Conservation (phyloP, 306 rosid species). For the Prunus kanzakura region DNA sequence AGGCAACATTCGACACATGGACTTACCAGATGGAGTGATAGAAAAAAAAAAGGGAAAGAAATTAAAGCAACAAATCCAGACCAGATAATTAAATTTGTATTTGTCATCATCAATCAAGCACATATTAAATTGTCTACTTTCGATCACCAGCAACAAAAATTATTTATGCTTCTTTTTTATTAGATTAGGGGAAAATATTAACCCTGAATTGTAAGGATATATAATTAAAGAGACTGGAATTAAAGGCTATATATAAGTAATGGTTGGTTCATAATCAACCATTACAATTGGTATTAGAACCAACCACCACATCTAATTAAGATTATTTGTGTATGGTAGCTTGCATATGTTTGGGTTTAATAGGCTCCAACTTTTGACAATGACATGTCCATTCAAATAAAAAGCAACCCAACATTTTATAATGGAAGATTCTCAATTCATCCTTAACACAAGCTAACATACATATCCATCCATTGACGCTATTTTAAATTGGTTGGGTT, state of each 20-base stretch:
- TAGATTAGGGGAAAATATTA: background rate
- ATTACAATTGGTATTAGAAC: background rate
- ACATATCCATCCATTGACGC: too few species aligned
- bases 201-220: background rate
- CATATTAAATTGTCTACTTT: background rate
- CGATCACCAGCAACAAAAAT: too few species aligned
- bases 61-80: background rate
- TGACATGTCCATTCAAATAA: too few species aligned
- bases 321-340: too few species aligned
- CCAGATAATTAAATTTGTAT: background rate
- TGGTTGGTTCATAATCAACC: background rate
- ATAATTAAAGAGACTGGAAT: background rate
- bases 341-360: too few species aligned
- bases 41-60: background rate
- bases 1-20: background rate
- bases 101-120: background rate
- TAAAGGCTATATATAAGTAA: background rate
- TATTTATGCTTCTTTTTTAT: background rate
- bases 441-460: too few species aligned
- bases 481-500: too few species aligned
- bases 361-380: too few species aligned
- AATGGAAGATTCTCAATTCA: too few species aligned
- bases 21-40: constrained; percentile 3
- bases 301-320: background rate
- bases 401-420: too few species aligned